Percentiles rank a stretch among this genome's conserved stretches.
Conservation (phyloP, 2,329 filamentous ascomycete genomes). For the Emericellopsis cladophorae region DNA sequence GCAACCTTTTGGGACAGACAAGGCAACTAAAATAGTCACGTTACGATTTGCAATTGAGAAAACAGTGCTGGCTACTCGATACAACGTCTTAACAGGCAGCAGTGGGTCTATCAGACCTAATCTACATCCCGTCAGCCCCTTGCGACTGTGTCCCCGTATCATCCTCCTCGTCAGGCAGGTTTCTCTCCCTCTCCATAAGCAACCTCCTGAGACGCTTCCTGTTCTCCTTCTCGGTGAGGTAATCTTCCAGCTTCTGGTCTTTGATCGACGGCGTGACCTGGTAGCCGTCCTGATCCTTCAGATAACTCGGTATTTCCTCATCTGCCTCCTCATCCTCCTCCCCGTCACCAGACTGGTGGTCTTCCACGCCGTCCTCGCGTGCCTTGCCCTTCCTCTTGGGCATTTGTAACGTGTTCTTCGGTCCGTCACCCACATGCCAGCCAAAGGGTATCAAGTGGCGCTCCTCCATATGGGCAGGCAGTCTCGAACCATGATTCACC, state of each 20-base stretch:
- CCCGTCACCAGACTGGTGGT: background rate
- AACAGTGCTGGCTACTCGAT: too few relatives aligned
- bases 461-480: conserved; percentile 32
- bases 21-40: too few relatives aligned
- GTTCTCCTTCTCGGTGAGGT: conserved; percentile 29
- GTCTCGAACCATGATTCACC: too few relatives aligned
- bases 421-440: conserved; percentile 50
- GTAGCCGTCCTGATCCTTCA: conserved; percentile 36
- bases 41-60: too few relatives aligned
- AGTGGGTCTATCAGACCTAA: background rate
- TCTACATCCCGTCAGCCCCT: background rate
- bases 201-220: conserved; percentile 29
- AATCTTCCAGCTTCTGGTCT: conserved; percentile 37
- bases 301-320: conserved; percentile 28
- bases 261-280: conserved; percentile 46
- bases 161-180: conserved; percentile 30
- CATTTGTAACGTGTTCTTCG: conserved; percentile 22
- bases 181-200: conserved; percentile 28
- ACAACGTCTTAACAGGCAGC: too few relatives aligned
- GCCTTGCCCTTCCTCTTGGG: conserved; percentile 7
- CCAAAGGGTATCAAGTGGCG: conserved; percentile 37
- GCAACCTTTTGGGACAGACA: too few relatives aligned
- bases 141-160: conserved; percentile 6
- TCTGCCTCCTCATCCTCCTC: conserved; percentile 1
- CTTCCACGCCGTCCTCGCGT: conserved; percentile 1